These are phyloP conservation scores for Luffa aegyptiaca DNA, from an alignment of 306 rosid species.

Conservation along the genomic window DNA sequence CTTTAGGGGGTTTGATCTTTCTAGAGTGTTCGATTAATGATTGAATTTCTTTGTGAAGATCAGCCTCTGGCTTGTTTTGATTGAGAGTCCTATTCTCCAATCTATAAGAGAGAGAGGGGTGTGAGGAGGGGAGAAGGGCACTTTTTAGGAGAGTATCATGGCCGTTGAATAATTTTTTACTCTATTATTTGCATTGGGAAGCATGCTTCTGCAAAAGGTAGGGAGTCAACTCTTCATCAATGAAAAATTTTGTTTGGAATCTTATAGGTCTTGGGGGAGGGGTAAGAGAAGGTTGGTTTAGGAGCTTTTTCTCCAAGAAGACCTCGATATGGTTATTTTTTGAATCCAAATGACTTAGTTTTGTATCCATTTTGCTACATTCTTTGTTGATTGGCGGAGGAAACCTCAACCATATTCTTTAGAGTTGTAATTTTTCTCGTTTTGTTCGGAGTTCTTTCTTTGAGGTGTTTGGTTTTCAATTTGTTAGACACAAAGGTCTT, in stretches of 20 bases:
- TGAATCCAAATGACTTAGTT: neutral
- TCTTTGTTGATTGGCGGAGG: too few species aligned
- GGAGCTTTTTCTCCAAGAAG: neutral
- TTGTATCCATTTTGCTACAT: neutral
- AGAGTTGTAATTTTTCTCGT: too few species aligned
- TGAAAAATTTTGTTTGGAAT: neutral
- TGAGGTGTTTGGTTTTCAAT: too few species aligned
- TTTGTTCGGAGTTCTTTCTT: too few species aligned
- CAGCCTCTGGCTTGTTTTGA: neutral
- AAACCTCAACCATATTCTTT: too few species aligned
- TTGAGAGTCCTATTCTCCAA: neutral
- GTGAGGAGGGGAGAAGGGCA: neutral
- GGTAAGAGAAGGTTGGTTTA: neutral
- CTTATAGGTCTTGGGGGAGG: neutral
- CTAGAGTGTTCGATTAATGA: neutral
- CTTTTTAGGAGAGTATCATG: neutral
- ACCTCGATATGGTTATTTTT: neutral
- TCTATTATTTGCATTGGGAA: neutral
- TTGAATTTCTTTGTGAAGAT: neutral
- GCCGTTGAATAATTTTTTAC: neutral
- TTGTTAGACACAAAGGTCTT: too few species aligned
- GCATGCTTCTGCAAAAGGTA: neutral
- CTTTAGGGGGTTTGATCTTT: neutral
- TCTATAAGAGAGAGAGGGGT: neutral
- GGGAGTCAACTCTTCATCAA: neutral